Conservation (phyloP, 306 rosid genomes). For the Inga laurina region DNA sequence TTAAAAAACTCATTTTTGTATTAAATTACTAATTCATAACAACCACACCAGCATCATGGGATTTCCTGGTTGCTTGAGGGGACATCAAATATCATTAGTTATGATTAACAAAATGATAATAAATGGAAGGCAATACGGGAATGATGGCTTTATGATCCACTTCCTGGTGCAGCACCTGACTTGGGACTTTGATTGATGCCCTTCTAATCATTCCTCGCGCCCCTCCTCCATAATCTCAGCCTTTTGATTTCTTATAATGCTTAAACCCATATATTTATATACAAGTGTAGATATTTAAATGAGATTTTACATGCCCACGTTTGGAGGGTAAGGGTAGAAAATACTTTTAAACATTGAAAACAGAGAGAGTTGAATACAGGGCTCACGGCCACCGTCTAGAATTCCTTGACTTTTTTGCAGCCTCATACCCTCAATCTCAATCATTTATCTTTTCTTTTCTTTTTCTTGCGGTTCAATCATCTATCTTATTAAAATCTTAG, state of each 20-base stretch:
- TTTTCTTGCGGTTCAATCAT: too few relatives aligned
- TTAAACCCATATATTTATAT: not conserved
- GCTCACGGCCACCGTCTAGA: slow-evolving; percentile 31
- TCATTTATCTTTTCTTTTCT: slow-evolving; percentile 9
- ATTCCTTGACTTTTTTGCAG: slow-evolving; percentile 51
- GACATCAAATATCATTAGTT: not conserved
- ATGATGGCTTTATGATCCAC: slow-evolving; percentile 29
- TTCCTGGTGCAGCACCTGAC: slow-evolving; percentile 27
- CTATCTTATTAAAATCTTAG: slow-evolving; percentile 33
- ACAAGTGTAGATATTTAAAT: not conserved
- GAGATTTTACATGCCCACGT: not conserved
- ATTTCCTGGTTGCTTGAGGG: slow-evolving; percentile 3
- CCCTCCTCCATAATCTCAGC: not conserved
- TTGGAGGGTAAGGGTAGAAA: not conserved
- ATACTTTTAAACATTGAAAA: not conserved
- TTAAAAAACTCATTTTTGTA: not conserved
- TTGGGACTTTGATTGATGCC: not conserved
- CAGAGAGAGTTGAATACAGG: not conserved
- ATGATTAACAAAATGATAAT: not conserved
- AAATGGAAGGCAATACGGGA: slow-evolving; percentile 13
- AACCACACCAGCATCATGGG: not conserved
- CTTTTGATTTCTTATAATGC: not conserved
- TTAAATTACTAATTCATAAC: not conserved
- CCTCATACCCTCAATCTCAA: slow-evolving; percentile 9
- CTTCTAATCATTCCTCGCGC: slow-evolving; percentile 23